Evolutionary conservation across 805 yeast species (phyloP).

Genomic region (Lachancea sp.): DNA sequence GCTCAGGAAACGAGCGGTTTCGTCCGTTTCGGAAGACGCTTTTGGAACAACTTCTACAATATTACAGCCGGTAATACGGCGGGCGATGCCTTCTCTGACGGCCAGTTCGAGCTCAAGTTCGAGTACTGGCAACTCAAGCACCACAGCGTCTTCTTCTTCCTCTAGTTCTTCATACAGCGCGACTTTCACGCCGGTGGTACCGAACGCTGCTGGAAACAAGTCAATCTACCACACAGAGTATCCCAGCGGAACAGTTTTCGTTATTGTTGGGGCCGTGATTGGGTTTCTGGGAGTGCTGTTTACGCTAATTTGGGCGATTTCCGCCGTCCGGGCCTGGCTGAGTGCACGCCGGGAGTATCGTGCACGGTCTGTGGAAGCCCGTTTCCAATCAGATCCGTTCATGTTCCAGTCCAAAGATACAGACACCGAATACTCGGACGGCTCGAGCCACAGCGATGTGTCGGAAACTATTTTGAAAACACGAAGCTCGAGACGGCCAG

Average conservation of each 20-base stretch:
- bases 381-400: slow-evolving; percentile 19
- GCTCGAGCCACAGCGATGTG: slow-evolving; percentile 14
- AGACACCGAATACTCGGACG: slow-evolving; percentile 17
- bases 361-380: slow-evolving; percentile 13
- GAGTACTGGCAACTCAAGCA: not conserved
- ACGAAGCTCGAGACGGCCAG: slow-evolving; percentile 17
- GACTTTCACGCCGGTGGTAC: slow-evolving; percentile 20
- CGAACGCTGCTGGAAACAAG: slow-evolving; percentile 42
- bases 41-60: slow-evolving; percentile 2
- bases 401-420: slow-evolving; percentile 16
- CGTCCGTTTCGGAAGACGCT: not conserved
- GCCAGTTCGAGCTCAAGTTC: not conserved
- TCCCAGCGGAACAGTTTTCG: slow-evolving; percentile 70
- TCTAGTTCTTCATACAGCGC: slow-evolving; percentile 11
- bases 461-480: slow-evolving; percentile 22
- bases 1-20: not conserved
- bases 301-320: slow-evolving; percentile 19
- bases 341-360: slow-evolving; percentile 28
- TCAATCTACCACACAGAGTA: slow-evolving; percentile 41
- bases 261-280: slow-evolving; percentile 64
- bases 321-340: slow-evolving; percentile 22
- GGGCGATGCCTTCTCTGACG: not conserved
- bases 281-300: slow-evolving; percentile 41
- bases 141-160: not conserved
- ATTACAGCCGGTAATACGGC: not conserved